phyloP scores from a whole-genome alignment of 352 stramenopile species.

The Pythium dissimile region DNA sequence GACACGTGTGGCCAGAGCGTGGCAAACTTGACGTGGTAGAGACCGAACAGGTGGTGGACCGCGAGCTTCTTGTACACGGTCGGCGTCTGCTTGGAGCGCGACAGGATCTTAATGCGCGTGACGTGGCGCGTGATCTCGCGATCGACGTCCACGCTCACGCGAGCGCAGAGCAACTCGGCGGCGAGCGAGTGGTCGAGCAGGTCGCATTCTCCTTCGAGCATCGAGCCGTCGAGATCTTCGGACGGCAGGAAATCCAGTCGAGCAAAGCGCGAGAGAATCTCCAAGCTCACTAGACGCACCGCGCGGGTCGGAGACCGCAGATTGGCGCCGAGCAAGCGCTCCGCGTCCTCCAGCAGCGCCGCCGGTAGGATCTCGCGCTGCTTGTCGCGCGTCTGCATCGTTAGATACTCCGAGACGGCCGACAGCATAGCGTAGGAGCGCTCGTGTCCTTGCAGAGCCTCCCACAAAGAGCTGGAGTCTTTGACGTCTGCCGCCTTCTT shows the following conservation, averaged over 20 bases:
- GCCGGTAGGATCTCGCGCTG: constrained; percentile 43
- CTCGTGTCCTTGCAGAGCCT: constrained; percentile 38
- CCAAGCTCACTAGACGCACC: constrained; percentile 62
- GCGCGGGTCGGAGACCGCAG: constrained; percentile 65
- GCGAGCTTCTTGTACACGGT: constrained; percentile 74
- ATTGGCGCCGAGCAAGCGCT: constrained; percentile 43
- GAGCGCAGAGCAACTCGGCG: constrained; percentile 53
- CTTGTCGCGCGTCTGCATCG: constrained; percentile 49
- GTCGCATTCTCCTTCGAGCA: constrained; percentile 60
- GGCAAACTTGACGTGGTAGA: constrained; percentile 89
- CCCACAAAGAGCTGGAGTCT: background rate
- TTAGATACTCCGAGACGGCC: constrained; percentile 52
- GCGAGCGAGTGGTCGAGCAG: constrained; percentile 58
- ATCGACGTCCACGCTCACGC: constrained; percentile 71
- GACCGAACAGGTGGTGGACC: constrained; percentile 68
- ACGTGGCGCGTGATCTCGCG: constrained; percentile 80
- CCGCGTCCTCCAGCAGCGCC: constrained; percentile 29
- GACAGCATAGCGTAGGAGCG: constrained; percentile 58
- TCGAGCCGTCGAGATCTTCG: constrained; percentile 32
- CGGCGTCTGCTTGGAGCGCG: constrained; percentile 67
- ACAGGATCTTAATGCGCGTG: constrained; percentile 75
- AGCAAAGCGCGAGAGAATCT: constrained; percentile 58
- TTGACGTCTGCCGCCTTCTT: constrained; percentile 19
- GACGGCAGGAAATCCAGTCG: constrained; percentile 35
- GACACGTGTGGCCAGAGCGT: constrained; percentile 82